Base-by-base conservation (phyloP, 257 asterid species). In the Nicotiana paniculata region DNA sequence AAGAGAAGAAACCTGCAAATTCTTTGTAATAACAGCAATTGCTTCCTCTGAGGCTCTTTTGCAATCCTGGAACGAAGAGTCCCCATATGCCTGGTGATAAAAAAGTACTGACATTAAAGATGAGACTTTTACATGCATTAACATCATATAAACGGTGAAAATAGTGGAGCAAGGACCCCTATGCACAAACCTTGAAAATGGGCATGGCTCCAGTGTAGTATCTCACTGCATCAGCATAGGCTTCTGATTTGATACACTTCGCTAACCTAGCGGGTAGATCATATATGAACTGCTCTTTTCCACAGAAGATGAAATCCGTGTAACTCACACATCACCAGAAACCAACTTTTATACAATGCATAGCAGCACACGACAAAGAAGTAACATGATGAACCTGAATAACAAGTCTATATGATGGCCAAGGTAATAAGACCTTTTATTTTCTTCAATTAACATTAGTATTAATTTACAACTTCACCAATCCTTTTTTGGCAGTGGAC, bases 211-310 rank as follows among this genome's bases (percentile, higher is more conserved):
- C 99, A 51, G 89, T 94, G 85, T 96, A 96, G 74, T 87, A 96
- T 87, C 91, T 96, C 85, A 94, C 98, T 9, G 99, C 99, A 86
- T 96, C 99, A 51, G 96, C 94, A 82, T 96, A 96, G 88, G 99
- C 91, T 89, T 92, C 98, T 77, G 99, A 86, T 91, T 90, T 94
- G 89, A 94, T 93, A 87, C 98, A 96, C 88, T 93, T 94, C 79
- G 93, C 95, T 74, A 96, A 97, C 84, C 97, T 90, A 81, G 95
- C 80, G 64, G 99, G 99, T 82, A 96, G 91, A 84, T 96, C 99
- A 63, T 96, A 96, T 85, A 96, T 96, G 89, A 96, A 93, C 99
- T 96, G 99, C 90, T 87, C 96, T 86, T 86, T 88, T 83, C 89
- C 92, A 90, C 84, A 84, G 81, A 90, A 75, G 65, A 82, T 68